These are phyloP conservation scores for Tricholoma matsutake DNA, from an alignment of 768 basidiomycete species.

Conservation along the genomic window DNA sequence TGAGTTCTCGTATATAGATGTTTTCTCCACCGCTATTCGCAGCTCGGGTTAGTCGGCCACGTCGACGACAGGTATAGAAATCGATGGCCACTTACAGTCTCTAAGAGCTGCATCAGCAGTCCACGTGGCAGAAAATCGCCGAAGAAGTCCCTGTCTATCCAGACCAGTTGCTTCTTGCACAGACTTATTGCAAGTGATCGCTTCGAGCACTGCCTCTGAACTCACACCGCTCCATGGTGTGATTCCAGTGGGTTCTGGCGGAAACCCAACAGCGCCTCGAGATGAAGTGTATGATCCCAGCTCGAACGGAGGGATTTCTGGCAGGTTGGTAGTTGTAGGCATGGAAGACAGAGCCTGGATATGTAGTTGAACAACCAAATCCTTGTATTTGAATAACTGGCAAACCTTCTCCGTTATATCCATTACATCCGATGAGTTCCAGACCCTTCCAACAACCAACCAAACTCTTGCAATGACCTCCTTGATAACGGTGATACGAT, in stretches of 20 bases:
- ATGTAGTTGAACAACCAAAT: constrained; percentile 8
- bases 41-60: not conserved
- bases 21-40: constrained; percentile 51
- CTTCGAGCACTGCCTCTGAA: constrained; percentile 48
- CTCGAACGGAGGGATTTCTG: constrained; percentile 29
- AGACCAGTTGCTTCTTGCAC: constrained; percentile 66
- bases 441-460: constrained; percentile 65
- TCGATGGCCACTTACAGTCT: constrained; percentile 55
- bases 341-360: constrained; percentile 44
- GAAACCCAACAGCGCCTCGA: constrained; percentile 42
- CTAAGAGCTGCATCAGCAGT: constrained; percentile 69
- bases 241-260: constrained; percentile 22
- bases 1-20: constrained; percentile 50
- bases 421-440: constrained; percentile 59
- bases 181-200: constrained; percentile 48
- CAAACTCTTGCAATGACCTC: constrained; percentile 65
- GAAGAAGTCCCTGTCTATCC: constrained; percentile 52
- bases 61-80: constrained; percentile 5
- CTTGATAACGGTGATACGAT: constrained; percentile 52
- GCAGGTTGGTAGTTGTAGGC: constrained; percentile 34
- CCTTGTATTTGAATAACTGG: constrained; percentile 5
- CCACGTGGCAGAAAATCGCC: constrained; percentile 62
- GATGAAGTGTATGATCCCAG: constrained; percentile 43
- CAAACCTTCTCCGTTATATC: constrained; percentile 56
- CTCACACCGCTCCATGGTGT: constrained; percentile 45